Base-by-base conservation (phyloP, 1,284 basidiomycete genomes). In the Ustilago nuda region DNA sequence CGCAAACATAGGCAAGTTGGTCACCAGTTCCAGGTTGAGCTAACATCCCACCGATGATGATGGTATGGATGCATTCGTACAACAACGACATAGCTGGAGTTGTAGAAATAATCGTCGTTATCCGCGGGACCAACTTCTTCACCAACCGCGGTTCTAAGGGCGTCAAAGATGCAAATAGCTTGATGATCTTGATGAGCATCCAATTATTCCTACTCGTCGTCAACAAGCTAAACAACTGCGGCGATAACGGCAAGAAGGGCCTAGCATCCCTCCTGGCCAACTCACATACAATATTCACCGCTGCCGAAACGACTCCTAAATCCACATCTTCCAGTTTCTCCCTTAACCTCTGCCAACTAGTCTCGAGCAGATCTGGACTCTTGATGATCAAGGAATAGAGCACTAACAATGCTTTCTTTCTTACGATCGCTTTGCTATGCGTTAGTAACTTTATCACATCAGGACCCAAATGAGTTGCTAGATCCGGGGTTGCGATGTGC, bases 111-210 rank as follows among this genome's bases (percentile, higher is more conserved):
- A 99, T 90, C 63, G 95, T 92, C 0, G 94, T 95, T 71, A 99
- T 92, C 3, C 95, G 96, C 12, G 93, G 92, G 60, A 96, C 91
- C 12, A 99, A 89, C 86, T 98, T 98, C 87, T 92, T 93, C 67
- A 97, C 94, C 36, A 99, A 89, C 13, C 97, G 91, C 15, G 94
- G 94, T 86, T 99, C 97, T 77, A 94, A 89, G 2, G 95, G 96
- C 0, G 93, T 93, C 7, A 85, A 70, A 30, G 76, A 66, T 9
- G 78, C 84, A 60, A 85, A 85, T 27, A 85, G 88, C 87, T 99
- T 99, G 86, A 99, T 92, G 56, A 98, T 92, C 88, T 99, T 99
- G 87, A 99, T 99, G 66, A 99, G 89, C 93, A 98, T 96, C 97
- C 97, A 99, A 84, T 99, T 99, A 87, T 99, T 99, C 33, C 92